These are phyloP conservation scores for Leishmania turanica DNA, from an alignment of 208 protist species.

Conservation along the genomic window DNA sequence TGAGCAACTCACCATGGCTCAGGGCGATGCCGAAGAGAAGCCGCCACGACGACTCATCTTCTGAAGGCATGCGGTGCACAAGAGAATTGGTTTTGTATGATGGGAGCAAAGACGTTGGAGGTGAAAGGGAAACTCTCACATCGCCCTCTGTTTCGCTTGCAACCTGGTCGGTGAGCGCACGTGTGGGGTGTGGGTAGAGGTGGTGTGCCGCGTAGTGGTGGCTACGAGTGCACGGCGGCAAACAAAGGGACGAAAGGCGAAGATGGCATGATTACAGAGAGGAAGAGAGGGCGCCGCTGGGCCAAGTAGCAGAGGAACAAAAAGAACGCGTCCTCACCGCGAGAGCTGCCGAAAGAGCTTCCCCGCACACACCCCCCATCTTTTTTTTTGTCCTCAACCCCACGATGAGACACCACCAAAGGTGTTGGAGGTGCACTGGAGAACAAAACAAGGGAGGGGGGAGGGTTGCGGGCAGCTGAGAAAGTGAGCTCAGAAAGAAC, in stretches of 20 bases:
- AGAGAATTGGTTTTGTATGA: not conserved
- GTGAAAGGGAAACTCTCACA: not conserved
- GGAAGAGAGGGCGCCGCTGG: not conserved
- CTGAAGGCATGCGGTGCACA: conserved; percentile 19
- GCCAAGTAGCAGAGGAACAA: conserved; percentile 8
- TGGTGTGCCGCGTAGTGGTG: not conserved
- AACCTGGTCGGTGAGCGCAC: not conserved
- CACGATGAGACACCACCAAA: not conserved
- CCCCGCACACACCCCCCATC: too few relatives aligned
- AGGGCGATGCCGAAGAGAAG: conserved; percentile 89
- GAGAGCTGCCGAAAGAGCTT: not conserved
- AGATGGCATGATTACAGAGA: not conserved
- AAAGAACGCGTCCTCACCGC: not conserved
- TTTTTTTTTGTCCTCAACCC: too few relatives aligned
- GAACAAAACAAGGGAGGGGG: conserved; percentile 11
- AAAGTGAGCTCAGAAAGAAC: not conserved
- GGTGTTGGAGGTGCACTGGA: conserved; percentile 6
- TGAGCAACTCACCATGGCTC: conserved; percentile 69
- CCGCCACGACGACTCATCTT: conserved; percentile 63
- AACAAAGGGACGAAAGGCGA: not conserved
- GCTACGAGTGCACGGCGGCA: not conserved
- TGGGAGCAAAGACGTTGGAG: not conserved
- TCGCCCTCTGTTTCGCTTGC: not conserved
- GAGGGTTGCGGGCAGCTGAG: not conserved
- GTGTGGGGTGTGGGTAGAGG: not conserved